These are phyloP conservation scores for Solanum chacoense DNA, from an alignment of 305 asterid species.

Conservation along the genomic window DNA sequence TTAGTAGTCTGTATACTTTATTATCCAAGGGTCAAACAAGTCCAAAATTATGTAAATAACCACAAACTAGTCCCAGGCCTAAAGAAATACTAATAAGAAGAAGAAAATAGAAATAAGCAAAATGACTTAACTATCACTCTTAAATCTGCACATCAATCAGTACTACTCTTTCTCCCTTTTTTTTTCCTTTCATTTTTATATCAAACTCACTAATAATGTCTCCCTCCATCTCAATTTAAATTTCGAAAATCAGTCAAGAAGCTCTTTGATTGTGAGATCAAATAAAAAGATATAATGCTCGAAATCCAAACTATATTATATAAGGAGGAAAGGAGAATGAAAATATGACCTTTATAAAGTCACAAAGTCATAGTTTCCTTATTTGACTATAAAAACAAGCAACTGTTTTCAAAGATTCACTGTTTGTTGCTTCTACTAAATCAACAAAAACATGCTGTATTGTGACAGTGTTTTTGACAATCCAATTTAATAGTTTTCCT, in stretches of 20 bases:
- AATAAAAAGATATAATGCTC: background rate
- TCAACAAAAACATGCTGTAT: background rate
- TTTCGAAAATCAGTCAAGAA: background rate
- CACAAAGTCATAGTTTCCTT: background rate
- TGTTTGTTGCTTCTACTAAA: background rate
- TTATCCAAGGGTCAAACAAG: background rate
- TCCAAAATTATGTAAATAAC: background rate
- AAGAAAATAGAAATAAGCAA: background rate
- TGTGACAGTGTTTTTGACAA: background rate
- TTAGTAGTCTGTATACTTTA: background rate
- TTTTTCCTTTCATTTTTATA: background rate
- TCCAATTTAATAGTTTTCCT: background rate
- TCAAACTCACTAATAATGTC: background rate
- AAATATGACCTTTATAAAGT: background rate
- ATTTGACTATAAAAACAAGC: background rate
- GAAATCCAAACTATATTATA: accelerated
- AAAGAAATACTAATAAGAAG: background rate
- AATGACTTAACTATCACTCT: background rate
- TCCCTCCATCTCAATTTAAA: background rate
- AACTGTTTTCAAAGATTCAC: background rate
- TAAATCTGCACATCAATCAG: background rate
- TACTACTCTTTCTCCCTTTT: background rate
- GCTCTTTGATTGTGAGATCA: no score
- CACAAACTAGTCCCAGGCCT: background rate
- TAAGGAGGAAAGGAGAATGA: background rate